Conservation (phyloP, 495 filamentous ascomycete species). For the Viridothelium virens region DNA sequence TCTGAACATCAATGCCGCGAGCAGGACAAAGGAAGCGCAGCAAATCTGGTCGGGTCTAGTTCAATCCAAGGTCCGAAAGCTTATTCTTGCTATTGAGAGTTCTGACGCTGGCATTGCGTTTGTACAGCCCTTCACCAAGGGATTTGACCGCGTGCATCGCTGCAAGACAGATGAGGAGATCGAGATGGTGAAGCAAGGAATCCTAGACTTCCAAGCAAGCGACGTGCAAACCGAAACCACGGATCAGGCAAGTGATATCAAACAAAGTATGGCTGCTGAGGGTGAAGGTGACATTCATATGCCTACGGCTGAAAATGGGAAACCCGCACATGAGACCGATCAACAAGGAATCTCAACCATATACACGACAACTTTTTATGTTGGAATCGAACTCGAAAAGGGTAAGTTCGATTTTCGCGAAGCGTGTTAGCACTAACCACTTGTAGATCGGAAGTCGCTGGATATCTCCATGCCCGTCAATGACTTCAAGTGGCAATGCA, state of each 20-base stretch:
- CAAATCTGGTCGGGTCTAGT: slow-evolving; percentile 83
- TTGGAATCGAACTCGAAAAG: slow-evolving; percentile 66
- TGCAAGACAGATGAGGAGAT: slow-evolving; percentile 65
- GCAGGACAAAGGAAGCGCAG: slow-evolving; percentile 76
- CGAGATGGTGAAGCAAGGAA: slow-evolving; percentile 62
- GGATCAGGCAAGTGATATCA: slow-evolving; percentile 49
- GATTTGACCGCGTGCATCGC: slow-evolving; percentile 71
- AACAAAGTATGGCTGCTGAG: slow-evolving; percentile 45
- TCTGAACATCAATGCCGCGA: slow-evolving; percentile 77
- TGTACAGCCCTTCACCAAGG: slow-evolving; percentile 88
- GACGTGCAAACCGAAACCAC: slow-evolving; percentile 53
- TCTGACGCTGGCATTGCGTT: slow-evolving; percentile 61
- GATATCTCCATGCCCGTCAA: slow-evolving; percentile 64
- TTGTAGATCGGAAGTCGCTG: slow-evolving; percentile 48
- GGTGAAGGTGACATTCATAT: slow-evolving; percentile 37
- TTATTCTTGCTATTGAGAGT: slow-evolving; percentile 73
- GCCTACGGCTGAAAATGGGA: slow-evolving; percentile 16
- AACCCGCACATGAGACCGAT: slow-evolving; percentile 13
- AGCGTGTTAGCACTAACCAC: slow-evolving; percentile 20
- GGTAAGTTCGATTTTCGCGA: slow-evolving; percentile 41
- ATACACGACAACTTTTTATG: slow-evolving; percentile 81
- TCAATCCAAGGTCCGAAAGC: slow-evolving; percentile 80
- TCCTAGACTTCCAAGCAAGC: slow-evolving; percentile 57
- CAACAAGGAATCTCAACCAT: slow-evolving; percentile 46
- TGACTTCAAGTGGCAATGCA: slow-evolving; percentile 65